Evolutionary conservation across 202 grass and related monocot genomes (phyloP), one percentile per base, ranked within the genome.

Genomic region (Setaria italica): DNA sequence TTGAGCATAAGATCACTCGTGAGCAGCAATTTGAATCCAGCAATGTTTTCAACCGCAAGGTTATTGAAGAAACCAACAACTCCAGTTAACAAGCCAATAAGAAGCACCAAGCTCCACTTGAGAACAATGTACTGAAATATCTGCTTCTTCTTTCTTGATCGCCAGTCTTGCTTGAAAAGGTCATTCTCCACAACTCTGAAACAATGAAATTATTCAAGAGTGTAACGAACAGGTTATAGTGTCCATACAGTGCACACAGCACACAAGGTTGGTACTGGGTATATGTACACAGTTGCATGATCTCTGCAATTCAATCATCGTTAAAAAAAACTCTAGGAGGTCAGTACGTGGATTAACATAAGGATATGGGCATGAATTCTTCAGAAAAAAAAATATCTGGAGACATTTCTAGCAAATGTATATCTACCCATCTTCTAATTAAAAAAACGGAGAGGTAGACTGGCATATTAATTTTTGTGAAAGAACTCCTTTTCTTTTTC

Each of bases 121-220:
- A 99, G 81, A 43, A 95, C 47, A 49, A 99, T 74, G 72, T 99
- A 99, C 75, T 99, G 91, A 88, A 92, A 94, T 89, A 98, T 95
- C 67, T 99, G 93, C 77, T 62, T 73, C 79, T 92, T 95, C 78
- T 77, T 90, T 64, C 96, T 94, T 16, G 91, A 90, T 37, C 96
- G 81, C 96, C 96, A 98, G 33, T 98, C 91, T 84, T 99, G 93
- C 74, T 99, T 99, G 69, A 92, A 95, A 47, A 99, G 76, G 77
- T 95, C 87, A 47, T 95, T 99, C 87, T 99, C 96, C 72, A 99
- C 88, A 77, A 99, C 88, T 72, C 96, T 98, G 79, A 78, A 87
- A 82, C 62, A 74, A 57, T 65, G 25, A 72, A 68, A 42, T 82
- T 55, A 37, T 69, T 81, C 32, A 70, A 53, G n/a, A 19, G 16